These are phyloP conservation scores for Populus deltoides DNA, from an alignment of 345 rosid genomes.

Conservation along the genomic window DNA sequence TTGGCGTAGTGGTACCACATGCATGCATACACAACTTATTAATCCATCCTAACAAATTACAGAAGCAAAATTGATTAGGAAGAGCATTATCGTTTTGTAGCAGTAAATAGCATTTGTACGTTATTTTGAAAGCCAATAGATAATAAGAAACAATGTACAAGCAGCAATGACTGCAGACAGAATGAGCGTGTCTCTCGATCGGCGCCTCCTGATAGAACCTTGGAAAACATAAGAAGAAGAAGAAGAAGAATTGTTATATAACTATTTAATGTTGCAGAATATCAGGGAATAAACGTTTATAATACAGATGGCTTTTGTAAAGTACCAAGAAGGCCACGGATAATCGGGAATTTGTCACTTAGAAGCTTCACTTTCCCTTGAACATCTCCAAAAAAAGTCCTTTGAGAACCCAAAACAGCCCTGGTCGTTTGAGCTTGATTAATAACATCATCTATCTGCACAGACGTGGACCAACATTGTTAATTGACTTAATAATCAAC, in stretches of 20 bases:
- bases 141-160: constrained; percentile 83
- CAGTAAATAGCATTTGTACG: neutral
- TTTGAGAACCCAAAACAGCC: constrained; percentile 81
- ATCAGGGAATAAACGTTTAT: neutral
- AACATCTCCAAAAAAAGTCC: constrained; percentile 83
- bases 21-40: constrained; percentile 12
- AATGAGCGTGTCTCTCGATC: constrained; percentile 85
- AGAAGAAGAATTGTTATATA: constrained; percentile 5
- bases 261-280: neutral
- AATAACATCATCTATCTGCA: constrained; percentile 93
- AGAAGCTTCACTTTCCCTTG: constrained; percentile 89
- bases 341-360: constrained; percentile 79
- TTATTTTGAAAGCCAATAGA: constrained; percentile 93
- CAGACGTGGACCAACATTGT: constrained; percentile 9
- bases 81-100: constrained; percentile 16
- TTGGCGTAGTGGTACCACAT: constrained; percentile 15
- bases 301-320: constrained; percentile 2
- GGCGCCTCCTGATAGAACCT: constrained; percentile 84
- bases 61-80: constrained; percentile 33
- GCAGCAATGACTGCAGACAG: constrained; percentile 89
- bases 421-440: constrained; percentile 93
- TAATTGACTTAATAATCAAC: constrained; percentile 3
- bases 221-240: constrained; percentile 5
- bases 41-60: constrained; percentile 33
- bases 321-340: constrained; percentile 87